Evolutionary conservation across 306 rosid genomes (phyloP), one percentile per base, ranked within the genome.

Genomic region (Vicia villosa): DNA sequence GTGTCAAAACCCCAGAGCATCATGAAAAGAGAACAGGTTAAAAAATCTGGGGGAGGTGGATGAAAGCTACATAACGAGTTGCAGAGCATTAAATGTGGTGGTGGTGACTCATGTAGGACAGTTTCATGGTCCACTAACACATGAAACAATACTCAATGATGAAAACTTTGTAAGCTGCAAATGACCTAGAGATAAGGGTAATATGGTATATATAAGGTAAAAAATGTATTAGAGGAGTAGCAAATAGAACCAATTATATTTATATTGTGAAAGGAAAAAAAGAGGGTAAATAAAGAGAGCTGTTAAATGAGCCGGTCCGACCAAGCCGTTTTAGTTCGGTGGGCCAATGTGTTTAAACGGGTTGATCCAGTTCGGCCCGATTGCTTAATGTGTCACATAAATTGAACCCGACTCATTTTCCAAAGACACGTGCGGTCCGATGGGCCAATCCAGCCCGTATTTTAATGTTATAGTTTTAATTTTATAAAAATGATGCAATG

Each of bases 1-100:
- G 84, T 80, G 84, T 71, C 84, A 32, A 70, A 64, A 22, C 78
- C 84, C 84, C 59, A 30, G 20, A 50, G 17, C 62, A 70, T 65
- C 49, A 66, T 2, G 45, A 52, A 63, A 77, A 65, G 24, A 45
- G 46, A 66, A 58, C 65, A 57, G 66, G 59, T 69, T 60, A 32
- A 69, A 34, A 34, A 21, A 66, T 24, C 56, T 54, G 73, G 57
- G 28, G 32, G 30, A 5, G 15, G 49, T 26, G 42, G 66, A 6
- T 57, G 70, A 76, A 71, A 78, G 82, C 41, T 72, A 77, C 82
- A 65, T n/a, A 57, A 63, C 76, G 9, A 30, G 49, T 28, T 3
- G 49, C 70, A 40, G 43, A 26, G 40, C 73, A 74, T 55, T 74
- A 17, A 74, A n/a, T 66, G 34, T 4, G 16, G 24, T 14, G n/a